phyloP scores from a whole-genome alignment of 306 rosid genomes.

The Lathyrus sativus region DNA sequence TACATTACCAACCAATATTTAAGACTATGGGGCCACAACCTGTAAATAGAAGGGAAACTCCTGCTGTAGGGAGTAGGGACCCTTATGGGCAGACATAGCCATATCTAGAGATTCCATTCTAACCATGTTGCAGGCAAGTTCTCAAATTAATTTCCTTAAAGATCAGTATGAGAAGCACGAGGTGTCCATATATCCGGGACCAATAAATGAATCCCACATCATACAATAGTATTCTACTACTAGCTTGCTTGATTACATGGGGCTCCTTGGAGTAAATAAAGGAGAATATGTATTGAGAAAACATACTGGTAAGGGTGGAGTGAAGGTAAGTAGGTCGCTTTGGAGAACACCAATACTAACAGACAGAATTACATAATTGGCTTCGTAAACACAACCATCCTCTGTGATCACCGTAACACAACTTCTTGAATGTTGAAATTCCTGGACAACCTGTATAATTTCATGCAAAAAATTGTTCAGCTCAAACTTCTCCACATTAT shows the following conservation, averaged over 20 bases:
- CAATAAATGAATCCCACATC: constrained; percentile 38
- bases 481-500: not conserved
- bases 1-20: constrained; percentile 51
- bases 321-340: constrained; percentile 81
- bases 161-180: constrained; percentile 25
- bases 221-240: constrained; percentile 10
- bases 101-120: constrained; percentile 46
- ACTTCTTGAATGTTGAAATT: constrained; percentile 79
- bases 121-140: constrained; percentile 34
- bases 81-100: constrained; percentile 32
- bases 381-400: constrained; percentile 81
- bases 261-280: constrained; percentile 4
- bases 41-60: constrained; percentile 46
- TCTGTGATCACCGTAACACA: constrained; percentile 84
- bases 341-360: constrained; percentile 97
- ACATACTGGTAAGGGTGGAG: constrained; percentile 90
- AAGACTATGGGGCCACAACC: constrained; percentile 51
- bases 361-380: constrained; percentile 79
- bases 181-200: constrained; percentile 19
- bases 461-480: constrained; percentile 36
- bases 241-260: constrained; percentile 27
- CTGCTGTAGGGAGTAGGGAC: constrained; percentile 44
- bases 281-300: constrained; percentile 16
- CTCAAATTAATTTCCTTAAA: constrained; percentile 17
- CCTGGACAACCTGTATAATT: constrained; percentile 85